A percentile compares a stretch with the other conserved stretches of the same genome.
phyloP scores from a whole-genome alignment of 2,329 filamentous ascomycete genomes.

The Ceratocystiopsis minuta region DNA sequence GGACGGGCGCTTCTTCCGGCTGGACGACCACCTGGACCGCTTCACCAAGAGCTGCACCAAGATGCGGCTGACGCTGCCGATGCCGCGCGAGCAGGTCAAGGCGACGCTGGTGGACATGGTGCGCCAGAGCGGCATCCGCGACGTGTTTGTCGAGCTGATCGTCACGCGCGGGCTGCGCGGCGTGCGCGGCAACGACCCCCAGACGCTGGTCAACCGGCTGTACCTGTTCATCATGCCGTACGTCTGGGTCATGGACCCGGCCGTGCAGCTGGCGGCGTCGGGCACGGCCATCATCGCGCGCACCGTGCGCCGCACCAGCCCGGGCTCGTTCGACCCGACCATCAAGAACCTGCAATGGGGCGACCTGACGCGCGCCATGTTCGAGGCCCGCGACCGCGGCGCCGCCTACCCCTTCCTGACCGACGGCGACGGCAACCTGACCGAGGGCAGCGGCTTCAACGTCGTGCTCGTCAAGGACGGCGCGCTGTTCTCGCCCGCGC shows the following conservation, averaged over 20 bases:
- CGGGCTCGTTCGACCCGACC: slow-evolving; percentile 29
- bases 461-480: slow-evolving; percentile 26
- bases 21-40: slow-evolving; percentile 28
- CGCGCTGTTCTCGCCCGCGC: slow-evolving; percentile 25
- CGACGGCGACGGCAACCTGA: slow-evolving; percentile 29
- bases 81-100: slow-evolving; percentile 22
- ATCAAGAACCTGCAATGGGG: slow-evolving; percentile 35
- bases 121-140: slow-evolving; percentile 24
- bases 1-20: slow-evolving; percentile 32
- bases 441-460: slow-evolving; percentile 25
- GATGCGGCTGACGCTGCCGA: slow-evolving; percentile 24
- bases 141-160: slow-evolving; percentile 32
- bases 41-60: slow-evolving; percentile 26
- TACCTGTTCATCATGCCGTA: slow-evolving; percentile 32
- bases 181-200: slow-evolving; percentile 18
- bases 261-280: slow-evolving; percentile 22
- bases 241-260: slow-evolving; percentile 30
- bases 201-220: slow-evolving; percentile 22
- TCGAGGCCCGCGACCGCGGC: slow-evolving; percentile 28
- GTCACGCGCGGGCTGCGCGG: slow-evolving; percentile 28
- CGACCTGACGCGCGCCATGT: slow-evolving; percentile 23
- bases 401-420: slow-evolving; percentile 30
- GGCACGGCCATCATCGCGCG: slow-evolving; percentile 22
- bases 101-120: slow-evolving; percentile 25
- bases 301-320: slow-evolving; percentile 15